phyloP scores from a whole-genome alignment of 2,329 filamentous ascomycete species.

The Fusarium sp. region DNA sequence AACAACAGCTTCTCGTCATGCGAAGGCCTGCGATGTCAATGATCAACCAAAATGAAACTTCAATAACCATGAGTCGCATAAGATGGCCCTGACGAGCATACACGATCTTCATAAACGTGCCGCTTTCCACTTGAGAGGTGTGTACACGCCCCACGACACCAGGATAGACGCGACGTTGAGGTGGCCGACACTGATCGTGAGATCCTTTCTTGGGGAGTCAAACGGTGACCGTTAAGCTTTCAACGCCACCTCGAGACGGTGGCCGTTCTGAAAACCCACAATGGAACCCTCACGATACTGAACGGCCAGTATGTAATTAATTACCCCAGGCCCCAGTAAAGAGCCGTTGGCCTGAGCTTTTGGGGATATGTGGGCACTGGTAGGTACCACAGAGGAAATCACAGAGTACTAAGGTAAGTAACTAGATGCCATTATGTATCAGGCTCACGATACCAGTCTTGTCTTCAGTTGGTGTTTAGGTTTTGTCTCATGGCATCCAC shows the following conservation, averaged over 20 bases:
- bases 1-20: not conserved
- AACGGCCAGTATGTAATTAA: not conserved
- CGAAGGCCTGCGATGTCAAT: not conserved
- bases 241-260: conserved; percentile 21
- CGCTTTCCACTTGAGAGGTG: conserved; percentile 12
- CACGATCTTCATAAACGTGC: conserved; percentile 12
- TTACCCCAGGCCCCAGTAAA: conserved; percentile 4
- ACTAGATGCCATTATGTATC: not conserved
- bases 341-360: conserved; percentile 25
- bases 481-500: not conserved
- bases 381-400: not conserved
- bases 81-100: not conserved
- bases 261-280: conserved; percentile 26
- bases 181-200: conserved; percentile 15
- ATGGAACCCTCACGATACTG: conserved; percentile 17
- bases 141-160: not conserved
- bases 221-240: conserved; percentile 29
- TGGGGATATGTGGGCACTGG: conserved; percentile 25
- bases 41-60: not conserved
- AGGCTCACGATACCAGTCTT: not conserved
- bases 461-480: not conserved
- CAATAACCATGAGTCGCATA: not conserved
- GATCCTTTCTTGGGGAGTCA: conserved; percentile 3
- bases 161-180: conserved; percentile 11
- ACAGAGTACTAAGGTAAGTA: not conserved